These are phyloP conservation scores for Amyloporia xantha DNA, from an alignment of 768 basidiomycete genomes.

Conservation along the genomic window DNA sequence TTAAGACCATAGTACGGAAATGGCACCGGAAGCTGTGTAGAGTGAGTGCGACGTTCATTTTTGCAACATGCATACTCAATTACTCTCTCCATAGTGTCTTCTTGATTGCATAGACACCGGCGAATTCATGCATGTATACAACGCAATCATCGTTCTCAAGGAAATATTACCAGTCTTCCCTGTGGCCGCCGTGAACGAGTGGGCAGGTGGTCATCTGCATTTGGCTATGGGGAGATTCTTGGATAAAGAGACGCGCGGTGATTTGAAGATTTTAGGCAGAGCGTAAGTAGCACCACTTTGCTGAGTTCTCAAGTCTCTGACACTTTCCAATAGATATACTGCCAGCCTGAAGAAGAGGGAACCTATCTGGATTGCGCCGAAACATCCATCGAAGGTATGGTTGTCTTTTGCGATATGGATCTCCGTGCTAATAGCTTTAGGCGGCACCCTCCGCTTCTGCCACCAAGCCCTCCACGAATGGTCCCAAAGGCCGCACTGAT, in stretches of 20 bases:
- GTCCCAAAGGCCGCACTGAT: slow-evolving; percentile 9
- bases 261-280: slow-evolving; percentile 72
- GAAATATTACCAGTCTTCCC: slow-evolving; percentile 91
- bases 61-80: background rate
- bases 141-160: slow-evolving; percentile 89
- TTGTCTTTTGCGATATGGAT: background rate
- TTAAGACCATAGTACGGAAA: slow-evolving; percentile 68
- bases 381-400: slow-evolving; percentile 29
- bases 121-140: slow-evolving; percentile 97
- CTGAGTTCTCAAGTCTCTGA: slow-evolving; percentile 3
- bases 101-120: slow-evolving; percentile 75
- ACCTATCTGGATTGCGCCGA: slow-evolving; percentile 40
- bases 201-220: slow-evolving; percentile 50
- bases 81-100: slow-evolving; percentile 48
- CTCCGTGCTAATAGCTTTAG: background rate
- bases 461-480: slow-evolving; percentile 3
- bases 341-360: slow-evolving; percentile 74
- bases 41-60: slow-evolving; percentile 34
- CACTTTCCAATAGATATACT: slow-evolving; percentile 43
- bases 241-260: slow-evolving; percentile 74
- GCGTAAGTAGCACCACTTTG: slow-evolving; percentile 42
- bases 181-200: slow-evolving; percentile 46
- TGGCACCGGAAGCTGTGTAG: slow-evolving; percentile 75
- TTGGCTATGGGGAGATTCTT: slow-evolving; percentile 59
- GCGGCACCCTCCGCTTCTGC: slow-evolving; percentile 4